A percentile compares a stretch with the other conserved stretches of the same genome.
These are phyloP conservation scores for Tremellales sp. DNA, from an alignment of 1,284 basidiomycete genomes.

Conservation along the genomic window DNA sequence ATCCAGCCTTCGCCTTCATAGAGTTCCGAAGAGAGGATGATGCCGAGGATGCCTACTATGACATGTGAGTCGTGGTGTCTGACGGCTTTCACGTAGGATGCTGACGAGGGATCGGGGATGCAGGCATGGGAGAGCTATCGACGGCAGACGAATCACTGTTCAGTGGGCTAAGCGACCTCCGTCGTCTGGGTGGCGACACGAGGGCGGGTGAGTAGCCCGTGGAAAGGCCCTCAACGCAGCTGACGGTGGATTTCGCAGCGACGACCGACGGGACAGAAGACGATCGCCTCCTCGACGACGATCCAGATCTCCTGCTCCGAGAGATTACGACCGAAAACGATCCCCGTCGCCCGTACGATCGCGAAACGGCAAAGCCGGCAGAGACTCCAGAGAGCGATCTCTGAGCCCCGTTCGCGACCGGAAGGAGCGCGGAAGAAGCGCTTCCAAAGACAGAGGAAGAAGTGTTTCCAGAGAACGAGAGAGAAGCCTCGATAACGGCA, in stretches of 20 bases:
- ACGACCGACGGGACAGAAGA: constrained; percentile 14
- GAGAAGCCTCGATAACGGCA: constrained; percentile 21
- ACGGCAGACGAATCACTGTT: constrained; percentile 74
- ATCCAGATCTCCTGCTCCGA: constrained; percentile 1
- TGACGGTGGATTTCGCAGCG: background rate
- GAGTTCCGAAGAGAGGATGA: constrained; percentile 79
- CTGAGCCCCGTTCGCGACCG: constrained; percentile 6
- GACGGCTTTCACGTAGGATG: background rate
- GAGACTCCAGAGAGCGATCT: constrained; percentile 38
- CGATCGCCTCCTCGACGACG: constrained; percentile 35
- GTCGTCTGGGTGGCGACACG: constrained; percentile 78
- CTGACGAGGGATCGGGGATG: too few species aligned
- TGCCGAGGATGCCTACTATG: constrained; percentile 84
- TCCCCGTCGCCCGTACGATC: constrained; percentile 19
- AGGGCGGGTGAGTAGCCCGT: constrained; percentile 49
- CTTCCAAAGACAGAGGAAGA: constrained; percentile 46
- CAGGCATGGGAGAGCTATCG: constrained; percentile 80
- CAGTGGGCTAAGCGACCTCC: constrained; percentile 90
- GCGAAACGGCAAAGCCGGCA: constrained; percentile 48
- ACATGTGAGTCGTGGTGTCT: constrained; percentile 61
- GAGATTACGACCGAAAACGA: constrained; percentile 10
- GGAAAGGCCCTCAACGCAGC: background rate
- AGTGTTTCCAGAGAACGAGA: constrained; percentile 16
- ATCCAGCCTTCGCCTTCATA: constrained; percentile 81
- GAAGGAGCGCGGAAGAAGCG: constrained; percentile 39